A percentile compares a stretch with the other conserved stretches of the same genome.
Conservation (phyloP, 495 filamentous ascomycete genomes). For the Neurospora tetrasperma region DNA sequence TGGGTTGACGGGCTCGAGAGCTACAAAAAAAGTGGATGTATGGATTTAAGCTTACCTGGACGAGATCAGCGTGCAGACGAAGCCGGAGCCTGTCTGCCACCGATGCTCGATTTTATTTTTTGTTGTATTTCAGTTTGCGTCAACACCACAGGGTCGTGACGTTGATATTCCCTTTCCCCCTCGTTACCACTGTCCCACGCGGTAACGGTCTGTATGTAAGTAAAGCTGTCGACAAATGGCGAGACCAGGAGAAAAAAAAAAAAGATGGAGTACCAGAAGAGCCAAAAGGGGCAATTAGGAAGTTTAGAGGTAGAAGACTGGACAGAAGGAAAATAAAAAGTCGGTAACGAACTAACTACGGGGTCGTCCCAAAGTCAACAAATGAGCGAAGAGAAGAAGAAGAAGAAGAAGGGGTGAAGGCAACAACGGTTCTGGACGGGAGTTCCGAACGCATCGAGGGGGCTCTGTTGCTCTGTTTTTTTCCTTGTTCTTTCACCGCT, state of each 20-base stretch:
- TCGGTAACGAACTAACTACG: constrained; percentile 12
- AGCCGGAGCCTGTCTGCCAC: constrained; percentile 40
- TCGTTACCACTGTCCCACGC: not conserved
- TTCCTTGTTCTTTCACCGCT: not conserved
- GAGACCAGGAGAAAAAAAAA: not conserved
- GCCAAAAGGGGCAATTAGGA: not conserved
- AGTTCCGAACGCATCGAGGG: constrained; percentile 21
- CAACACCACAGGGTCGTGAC: not conserved
- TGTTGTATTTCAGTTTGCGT: constrained; percentile 12
- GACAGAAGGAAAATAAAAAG: constrained; percentile 17
- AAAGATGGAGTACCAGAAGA: not conserved
- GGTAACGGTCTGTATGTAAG: not conserved
- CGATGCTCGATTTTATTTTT: constrained; percentile 31
- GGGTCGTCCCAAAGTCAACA: not conserved
- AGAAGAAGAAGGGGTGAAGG: constrained; percentile 8
- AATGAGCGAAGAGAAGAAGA: constrained; percentile 25
- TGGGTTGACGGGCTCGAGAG: not conserved
- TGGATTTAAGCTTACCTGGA: constrained; percentile 30
- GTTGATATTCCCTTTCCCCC: not conserved
- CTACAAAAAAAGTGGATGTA: not conserved
- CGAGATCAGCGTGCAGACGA: constrained; percentile 48
- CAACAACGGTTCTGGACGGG: constrained; percentile 1
- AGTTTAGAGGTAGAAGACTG: not conserved
- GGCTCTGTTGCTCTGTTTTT: constrained; percentile 3
- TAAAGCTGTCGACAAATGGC: not conserved